A percentile compares a stretch with the other conserved stretches of the same genome.
These are phyloP conservation scores for Chlorophyllum brunneum DNA, from an alignment of 768 basidiomycete genomes.

Conservation along the genomic window DNA sequence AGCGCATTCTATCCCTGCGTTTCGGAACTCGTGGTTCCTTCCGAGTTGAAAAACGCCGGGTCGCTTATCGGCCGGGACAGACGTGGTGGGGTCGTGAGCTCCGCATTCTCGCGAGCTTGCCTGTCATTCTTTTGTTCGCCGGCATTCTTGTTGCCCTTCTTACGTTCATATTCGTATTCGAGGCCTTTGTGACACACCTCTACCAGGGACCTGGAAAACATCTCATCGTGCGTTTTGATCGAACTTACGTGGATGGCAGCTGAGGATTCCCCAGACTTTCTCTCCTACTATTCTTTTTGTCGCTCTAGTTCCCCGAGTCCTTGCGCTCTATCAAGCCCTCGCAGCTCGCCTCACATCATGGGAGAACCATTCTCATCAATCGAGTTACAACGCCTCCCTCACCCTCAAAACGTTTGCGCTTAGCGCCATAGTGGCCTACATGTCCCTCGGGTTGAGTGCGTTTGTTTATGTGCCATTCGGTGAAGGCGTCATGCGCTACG, in stretches of 20 bases:
- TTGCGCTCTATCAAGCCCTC: constrained; percentile 65
- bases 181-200: constrained; percentile 85
- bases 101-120: constrained; percentile 63
- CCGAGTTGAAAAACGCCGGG: constrained; percentile 70
- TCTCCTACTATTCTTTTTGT: constrained; percentile 82
- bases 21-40: constrained; percentile 80
- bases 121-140: constrained; percentile 72
- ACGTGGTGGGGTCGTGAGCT: constrained; percentile 76
- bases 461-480: constrained; percentile 96
- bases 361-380: constrained; percentile 89
- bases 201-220: constrained; percentile 86
- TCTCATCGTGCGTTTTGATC: constrained; percentile 56
- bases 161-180: constrained; percentile 80
- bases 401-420: constrained; percentile 91
- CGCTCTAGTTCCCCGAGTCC: constrained; percentile 73
- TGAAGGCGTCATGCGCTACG: constrained; percentile 68
- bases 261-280: constrained; percentile 49
- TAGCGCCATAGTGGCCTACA: constrained; percentile 85
- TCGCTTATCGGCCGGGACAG: constrained; percentile 50
- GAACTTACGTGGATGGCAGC: background rate
- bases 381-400: constrained; percentile 71
- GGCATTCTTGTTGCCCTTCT: constrained; percentile 64
- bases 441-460: constrained; percentile 88
- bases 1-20: constrained; percentile 76
- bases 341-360: constrained; percentile 73